Percentiles rank a stretch among this genome's conserved stretches.
These are phyloP conservation scores for Daldinia eschscholtzii DNA, from an alignment of 2,329 filamentous ascomycete species.

Conservation along the genomic window DNA sequence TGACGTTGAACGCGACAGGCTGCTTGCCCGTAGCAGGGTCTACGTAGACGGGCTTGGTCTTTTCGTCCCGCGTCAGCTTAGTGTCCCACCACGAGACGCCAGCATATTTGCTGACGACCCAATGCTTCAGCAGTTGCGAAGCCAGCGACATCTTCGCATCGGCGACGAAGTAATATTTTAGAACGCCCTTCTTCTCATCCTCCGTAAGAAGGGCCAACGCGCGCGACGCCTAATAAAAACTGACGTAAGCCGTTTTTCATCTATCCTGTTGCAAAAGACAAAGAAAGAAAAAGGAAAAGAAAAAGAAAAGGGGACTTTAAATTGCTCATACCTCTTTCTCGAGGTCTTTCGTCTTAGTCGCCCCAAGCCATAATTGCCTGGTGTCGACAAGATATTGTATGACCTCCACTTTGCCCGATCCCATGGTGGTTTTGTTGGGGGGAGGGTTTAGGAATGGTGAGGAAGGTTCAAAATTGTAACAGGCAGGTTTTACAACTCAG, in stretches of 20 bases:
- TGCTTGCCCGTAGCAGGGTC: slow-evolving; percentile 62
- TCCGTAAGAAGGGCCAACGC: slow-evolving; percentile 65
- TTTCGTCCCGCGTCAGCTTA: slow-evolving; percentile 66
- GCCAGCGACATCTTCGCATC: slow-evolving; percentile 82
- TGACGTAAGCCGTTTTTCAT: slow-evolving; percentile 8
- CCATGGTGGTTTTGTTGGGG: slow-evolving; percentile 44
- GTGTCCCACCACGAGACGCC: slow-evolving; percentile 72
- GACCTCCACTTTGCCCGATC: slow-evolving; percentile 55
- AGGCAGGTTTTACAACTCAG: neutral
- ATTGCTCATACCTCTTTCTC: slow-evolving; percentile 58
- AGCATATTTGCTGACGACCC: slow-evolving; percentile 71
- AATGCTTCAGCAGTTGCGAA: slow-evolving; percentile 80
- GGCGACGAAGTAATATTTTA: slow-evolving; percentile 73
- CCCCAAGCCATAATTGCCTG: slow-evolving; percentile 67
- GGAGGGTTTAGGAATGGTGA: slow-evolving; percentile 22
- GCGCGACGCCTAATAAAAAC: slow-evolving; percentile 61
- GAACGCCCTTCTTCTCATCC: slow-evolving; percentile 68
- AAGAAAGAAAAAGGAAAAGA: neutral
- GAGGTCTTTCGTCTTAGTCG: slow-evolving; percentile 62
- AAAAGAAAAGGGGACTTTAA: neutral
- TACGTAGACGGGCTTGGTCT: slow-evolving; percentile 66
- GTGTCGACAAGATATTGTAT: slow-evolving; percentile 75
- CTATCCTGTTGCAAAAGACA: neutral
- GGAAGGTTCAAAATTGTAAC: slow-evolving; percentile 8
- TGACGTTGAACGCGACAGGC: slow-evolving; percentile 77